Conservation (phyloP, 225 moss, liverwort and hornwort genomes). For the Sphagnum contortum region DNA sequence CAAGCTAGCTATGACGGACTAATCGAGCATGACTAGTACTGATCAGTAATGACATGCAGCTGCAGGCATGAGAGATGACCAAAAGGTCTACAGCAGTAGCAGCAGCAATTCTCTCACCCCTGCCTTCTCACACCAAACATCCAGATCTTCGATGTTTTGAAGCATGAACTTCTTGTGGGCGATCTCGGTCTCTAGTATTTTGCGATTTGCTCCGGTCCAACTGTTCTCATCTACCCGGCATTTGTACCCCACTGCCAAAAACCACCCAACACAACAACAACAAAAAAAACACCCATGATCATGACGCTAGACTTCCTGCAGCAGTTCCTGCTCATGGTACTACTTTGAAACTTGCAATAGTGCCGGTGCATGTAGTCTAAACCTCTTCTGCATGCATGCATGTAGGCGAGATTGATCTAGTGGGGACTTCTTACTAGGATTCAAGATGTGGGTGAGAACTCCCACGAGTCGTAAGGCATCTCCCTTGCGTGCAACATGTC, state of each 20-base stretch:
- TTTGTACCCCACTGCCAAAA: constrained; percentile 39
- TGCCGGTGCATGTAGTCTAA: no score
- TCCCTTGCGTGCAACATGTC: constrained; percentile 36
- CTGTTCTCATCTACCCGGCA: constrained; percentile 41
- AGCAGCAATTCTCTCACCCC: constrained; percentile 13
- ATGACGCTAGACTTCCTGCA: no score
- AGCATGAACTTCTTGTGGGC: constrained; percentile 45
- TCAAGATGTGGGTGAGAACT: constrained; percentile 43
- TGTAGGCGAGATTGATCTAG: no score
- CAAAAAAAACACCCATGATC: no score
- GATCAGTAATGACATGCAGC: no score
- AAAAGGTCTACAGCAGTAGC: no score
- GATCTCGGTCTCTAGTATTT: constrained; percentile 36
- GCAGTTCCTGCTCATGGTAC: no score
- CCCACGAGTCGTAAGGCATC: constrained; percentile 35
- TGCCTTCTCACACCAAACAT: constrained; percentile 44
- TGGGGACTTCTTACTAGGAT: constrained; percentile 31
- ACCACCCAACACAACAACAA: background rate
- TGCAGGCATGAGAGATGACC: no score
- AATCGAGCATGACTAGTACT: no score
- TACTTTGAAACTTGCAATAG: no score
- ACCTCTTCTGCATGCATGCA: no score
- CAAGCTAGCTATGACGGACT: no score
- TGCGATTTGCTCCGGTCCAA: constrained; percentile 38
- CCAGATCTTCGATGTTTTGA: constrained; percentile 38